Conservation (phyloP, 2,329 filamentous ascomycete species). For the Leptographium procerum region DNA sequence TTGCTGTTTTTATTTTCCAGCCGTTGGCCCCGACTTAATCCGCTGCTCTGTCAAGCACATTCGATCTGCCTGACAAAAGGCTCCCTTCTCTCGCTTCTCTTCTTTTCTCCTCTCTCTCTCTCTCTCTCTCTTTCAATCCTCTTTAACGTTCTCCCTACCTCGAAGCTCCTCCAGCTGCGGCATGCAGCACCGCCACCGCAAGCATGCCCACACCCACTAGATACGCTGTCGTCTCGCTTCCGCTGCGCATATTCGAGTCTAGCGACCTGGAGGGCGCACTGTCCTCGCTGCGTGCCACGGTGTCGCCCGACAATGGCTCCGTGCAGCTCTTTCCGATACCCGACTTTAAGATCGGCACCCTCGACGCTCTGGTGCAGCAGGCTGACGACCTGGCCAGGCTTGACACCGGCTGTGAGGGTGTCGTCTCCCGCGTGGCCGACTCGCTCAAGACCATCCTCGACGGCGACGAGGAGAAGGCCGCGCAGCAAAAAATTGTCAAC, state of each 20-base stretch:
- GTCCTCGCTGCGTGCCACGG: conserved; percentile 58
- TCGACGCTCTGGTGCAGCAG: conserved; percentile 90
- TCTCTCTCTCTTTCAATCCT: no score
- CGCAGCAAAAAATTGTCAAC: conserved; percentile 85
- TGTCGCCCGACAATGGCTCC: conserved; percentile 63
- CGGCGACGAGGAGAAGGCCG: conserved; percentile 70
- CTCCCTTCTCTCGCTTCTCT: background rate
- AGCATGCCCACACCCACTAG: conserved; percentile 39
- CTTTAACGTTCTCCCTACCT: no score
- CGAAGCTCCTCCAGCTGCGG: conserved; percentile 1
- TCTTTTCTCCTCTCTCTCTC: background rate
- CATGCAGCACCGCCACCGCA: conserved; percentile 12
- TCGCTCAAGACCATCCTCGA: conserved; percentile 74
- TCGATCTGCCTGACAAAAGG: no score
- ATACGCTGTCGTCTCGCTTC: conserved; percentile 84
- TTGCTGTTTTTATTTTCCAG: no score
- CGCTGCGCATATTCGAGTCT: conserved; percentile 73
- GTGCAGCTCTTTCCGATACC: conserved; percentile 73
- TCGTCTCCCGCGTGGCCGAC: conserved; percentile 81
- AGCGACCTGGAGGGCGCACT: conserved; percentile 73
- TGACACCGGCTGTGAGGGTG: conserved; percentile 63
- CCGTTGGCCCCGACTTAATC: no score
- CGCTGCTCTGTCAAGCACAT: no score
- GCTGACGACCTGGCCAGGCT: conserved; percentile 91
- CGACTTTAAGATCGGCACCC: conserved; percentile 93